Conservation (phyloP, 2,329 filamentous ascomycete genomes). For the Colletotrichum falcatum region DNA sequence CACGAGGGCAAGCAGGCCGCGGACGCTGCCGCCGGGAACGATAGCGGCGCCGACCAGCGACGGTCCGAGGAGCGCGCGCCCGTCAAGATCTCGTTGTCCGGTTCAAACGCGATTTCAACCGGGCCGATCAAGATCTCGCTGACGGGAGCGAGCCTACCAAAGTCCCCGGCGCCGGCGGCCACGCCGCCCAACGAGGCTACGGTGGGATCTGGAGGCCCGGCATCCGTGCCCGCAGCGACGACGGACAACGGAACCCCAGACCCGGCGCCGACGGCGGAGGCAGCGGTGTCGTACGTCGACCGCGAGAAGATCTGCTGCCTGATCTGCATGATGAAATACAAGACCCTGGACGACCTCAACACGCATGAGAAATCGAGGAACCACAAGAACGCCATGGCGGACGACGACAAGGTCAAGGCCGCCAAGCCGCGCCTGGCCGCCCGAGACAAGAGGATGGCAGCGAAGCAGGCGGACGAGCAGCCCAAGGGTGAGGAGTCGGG, state of each 20-base stretch:
- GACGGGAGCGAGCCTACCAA: conserved; percentile 24
- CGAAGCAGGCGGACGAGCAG: conserved; percentile 47
- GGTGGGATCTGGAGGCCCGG: conserved; percentile 40
- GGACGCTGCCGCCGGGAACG: conserved; percentile 1
- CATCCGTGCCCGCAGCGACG: conserved; percentile 24
- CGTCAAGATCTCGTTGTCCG: conserved; percentile 42
- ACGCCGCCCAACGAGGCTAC: conserved; percentile 26
- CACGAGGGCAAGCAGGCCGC: conserved; percentile 44
- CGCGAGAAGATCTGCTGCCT: conserved; percentile 60
- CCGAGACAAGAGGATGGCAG: conserved; percentile 51
- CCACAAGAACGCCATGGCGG: conserved; percentile 55
- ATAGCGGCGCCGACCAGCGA: conserved; percentile 12
- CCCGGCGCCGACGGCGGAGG: conserved; percentile 19
- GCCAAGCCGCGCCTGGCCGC: conserved; percentile 53
- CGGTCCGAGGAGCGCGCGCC: conserved; percentile 35
- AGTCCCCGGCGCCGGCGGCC: conserved; percentile 10
- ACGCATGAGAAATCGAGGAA: conserved; percentile 58
- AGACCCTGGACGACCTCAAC: conserved; percentile 56
- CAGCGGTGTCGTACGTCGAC: conserved; percentile 67
- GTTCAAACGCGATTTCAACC: conserved; percentile 13
- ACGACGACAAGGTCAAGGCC: conserved; percentile 61
- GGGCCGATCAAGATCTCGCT: conserved; percentile 51
- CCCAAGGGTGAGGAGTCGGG: conserved; percentile 36
- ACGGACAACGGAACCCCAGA: conserved; percentile 22
- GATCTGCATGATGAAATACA: conserved; percentile 61